phyloP scores from a whole-genome alignment of 2,329 filamentous ascomycete genomes.

The Parastagonospora avenae region DNA sequence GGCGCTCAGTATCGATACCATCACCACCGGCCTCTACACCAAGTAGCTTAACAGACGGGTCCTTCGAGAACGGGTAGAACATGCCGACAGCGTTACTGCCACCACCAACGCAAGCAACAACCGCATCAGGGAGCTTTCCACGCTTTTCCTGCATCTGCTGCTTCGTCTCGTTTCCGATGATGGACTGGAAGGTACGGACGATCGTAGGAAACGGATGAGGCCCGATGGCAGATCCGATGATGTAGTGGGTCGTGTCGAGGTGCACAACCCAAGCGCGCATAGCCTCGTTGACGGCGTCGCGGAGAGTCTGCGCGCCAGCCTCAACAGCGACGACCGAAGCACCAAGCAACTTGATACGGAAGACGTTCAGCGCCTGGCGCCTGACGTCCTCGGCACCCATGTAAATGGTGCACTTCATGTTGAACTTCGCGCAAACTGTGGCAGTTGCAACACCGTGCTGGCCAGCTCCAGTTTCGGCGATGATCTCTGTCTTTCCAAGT shows the following conservation, averaged over 20 bases:
- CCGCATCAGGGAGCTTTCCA: conserved; percentile 90
- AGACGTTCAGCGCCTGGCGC: conserved; percentile 94
- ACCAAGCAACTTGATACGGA: conserved; percentile 95
- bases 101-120: conserved; percentile 95
- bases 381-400: conserved; percentile 99
- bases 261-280: conserved; percentile 92
- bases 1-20: conserved; percentile 81
- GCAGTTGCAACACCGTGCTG: conserved; percentile 98
- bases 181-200: conserved; percentile 94
- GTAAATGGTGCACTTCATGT: conserved; percentile 96
- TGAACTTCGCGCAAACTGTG: conserved; percentile 96
- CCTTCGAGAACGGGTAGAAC: conserved; percentile 95
- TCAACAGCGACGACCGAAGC: conserved; percentile 93
- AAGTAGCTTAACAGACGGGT: conserved; percentile 82
- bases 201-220: conserved; percentile 98
- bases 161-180: conserved; percentile 95
- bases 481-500: conserved; percentile 94
- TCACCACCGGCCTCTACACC: conserved; percentile 96
- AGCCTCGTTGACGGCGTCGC: conserved; percentile 86
- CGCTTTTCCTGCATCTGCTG: conserved; percentile 83
- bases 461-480: conserved; percentile 95
- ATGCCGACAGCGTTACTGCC: conserved; percentile 95
- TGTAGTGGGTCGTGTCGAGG: conserved; percentile 94
- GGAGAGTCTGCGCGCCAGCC: conserved; percentile 73
- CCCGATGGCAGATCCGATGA: conserved; percentile 95